phyloP scores from a whole-genome alignment of 2,329 filamentous ascomycete genomes.

The Penicillium freii region DNA sequence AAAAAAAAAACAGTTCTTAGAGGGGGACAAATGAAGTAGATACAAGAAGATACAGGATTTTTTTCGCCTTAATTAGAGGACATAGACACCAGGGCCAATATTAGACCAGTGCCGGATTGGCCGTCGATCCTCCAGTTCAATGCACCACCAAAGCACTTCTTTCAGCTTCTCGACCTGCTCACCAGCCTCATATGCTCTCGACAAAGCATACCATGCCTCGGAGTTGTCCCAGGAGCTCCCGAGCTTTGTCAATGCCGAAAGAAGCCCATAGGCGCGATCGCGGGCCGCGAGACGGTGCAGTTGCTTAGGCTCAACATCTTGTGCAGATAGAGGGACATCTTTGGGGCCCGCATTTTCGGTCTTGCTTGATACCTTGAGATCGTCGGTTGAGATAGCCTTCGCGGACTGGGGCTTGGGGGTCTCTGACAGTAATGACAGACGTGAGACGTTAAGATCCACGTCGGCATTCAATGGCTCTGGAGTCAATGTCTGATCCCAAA shows the following conservation, averaged over 20 bases:
- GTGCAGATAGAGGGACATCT: slow-evolving; percentile 19
- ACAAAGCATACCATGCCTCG: slow-evolving; percentile 89
- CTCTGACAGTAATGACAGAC: slow-evolving; percentile 25
- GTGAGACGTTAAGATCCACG: slow-evolving; percentile 28
- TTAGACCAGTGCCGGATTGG: slow-evolving; percentile 77
- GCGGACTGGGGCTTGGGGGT: slow-evolving; percentile 22
- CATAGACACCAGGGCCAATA: slow-evolving; percentile 65
- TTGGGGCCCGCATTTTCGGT: slow-evolving; percentile 2
- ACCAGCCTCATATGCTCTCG: slow-evolving; percentile 82
- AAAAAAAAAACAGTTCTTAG: slow-evolving; percentile 6
- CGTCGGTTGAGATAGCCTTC: slow-evolving; percentile 23
- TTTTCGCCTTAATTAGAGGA: slow-evolving; percentile 46
- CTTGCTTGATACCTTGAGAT: slow-evolving; percentile 15
- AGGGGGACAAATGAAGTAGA: slow-evolving; percentile 16
- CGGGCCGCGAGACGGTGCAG: slow-evolving; percentile 83
- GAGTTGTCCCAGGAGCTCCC: slow-evolving; percentile 86
- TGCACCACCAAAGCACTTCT: slow-evolving; percentile 94
- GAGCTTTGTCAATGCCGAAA: slow-evolving; percentile 79
- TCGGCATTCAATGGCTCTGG: slow-evolving; percentile 33
- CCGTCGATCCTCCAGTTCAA: slow-evolving; percentile 84
- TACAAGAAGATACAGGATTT: slow-evolving; percentile 22
- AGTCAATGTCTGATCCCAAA: slow-evolving; percentile 61
- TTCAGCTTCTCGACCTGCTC: slow-evolving; percentile 84
- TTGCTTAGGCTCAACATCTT: slow-evolving; percentile 60
- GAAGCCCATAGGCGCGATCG: slow-evolving; percentile 80